phyloP scores from a whole-genome alignment of 371 early-diverging fungal species.

The Lichtheimia hyalospora region DNA sequence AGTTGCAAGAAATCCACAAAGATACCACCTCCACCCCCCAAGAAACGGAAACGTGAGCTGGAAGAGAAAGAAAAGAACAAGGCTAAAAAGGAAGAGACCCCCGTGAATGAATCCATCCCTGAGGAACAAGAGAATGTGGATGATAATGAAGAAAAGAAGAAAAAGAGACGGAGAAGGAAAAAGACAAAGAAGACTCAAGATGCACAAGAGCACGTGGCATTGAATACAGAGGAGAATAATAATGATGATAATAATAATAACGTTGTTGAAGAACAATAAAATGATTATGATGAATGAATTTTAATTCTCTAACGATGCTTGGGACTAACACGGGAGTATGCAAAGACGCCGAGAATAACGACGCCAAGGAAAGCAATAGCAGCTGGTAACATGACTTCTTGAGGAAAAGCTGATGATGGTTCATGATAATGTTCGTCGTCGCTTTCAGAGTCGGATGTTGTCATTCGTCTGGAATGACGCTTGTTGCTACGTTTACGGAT shows the following conservation, averaged over 20 bases:
- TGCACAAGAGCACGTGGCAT: not conserved
- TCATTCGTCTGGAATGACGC: slow-evolving; percentile 5
- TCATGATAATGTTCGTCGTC: not conserved
- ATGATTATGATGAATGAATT: slow-evolving; percentile 6
- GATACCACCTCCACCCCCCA: slow-evolving; percentile 24
- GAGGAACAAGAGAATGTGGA: not conserved
- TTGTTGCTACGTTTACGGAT: slow-evolving; percentile 5
- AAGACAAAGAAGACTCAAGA: slow-evolving; percentile 1
- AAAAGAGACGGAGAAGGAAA: not conserved
- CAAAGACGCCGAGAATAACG: slow-evolving; percentile 62
- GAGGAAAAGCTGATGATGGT: slow-evolving; percentile 25
- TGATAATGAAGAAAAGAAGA: not conserved
- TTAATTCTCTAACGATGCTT: slow-evolving; percentile 10
- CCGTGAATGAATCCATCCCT: no score
- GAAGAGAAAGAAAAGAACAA: not conserved
- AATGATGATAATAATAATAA: not conserved
- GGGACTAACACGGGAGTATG: slow-evolving; percentile 17
- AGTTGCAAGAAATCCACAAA: slow-evolving; percentile 81
- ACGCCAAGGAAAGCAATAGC: slow-evolving; percentile 60
- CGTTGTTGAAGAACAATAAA: not conserved
- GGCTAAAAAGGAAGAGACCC: not conserved
- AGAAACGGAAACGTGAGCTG: slow-evolving; percentile 21
- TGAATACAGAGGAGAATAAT: no score
- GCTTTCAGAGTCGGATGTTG: not conserved
- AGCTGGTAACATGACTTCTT: slow-evolving; percentile 61